Evolutionary conservation across 1,139 yeast species (phyloP).

Genomic region (Saccharomyces hybrid): DNA sequence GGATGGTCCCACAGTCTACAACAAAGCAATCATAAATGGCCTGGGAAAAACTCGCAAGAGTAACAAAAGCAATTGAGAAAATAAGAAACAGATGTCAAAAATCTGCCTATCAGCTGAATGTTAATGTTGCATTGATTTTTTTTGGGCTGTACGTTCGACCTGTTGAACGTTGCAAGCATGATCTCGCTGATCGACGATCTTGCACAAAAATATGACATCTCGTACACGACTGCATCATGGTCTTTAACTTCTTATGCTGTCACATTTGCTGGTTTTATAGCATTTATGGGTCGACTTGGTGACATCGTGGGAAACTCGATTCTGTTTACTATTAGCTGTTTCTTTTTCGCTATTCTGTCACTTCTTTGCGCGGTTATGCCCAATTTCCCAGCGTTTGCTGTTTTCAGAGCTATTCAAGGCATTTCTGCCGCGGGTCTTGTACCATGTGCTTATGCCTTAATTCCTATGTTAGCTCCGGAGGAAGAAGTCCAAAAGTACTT

Average conservation of each 20-base stretch:
- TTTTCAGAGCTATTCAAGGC: conserved; percentile 37
- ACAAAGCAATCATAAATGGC: neutral
- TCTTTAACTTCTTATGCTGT: conserved; percentile 31
- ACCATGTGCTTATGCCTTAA: conserved; percentile 32
- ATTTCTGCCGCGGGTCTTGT: conserved; percentile 33
- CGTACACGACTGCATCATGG: conserved; percentile 21
- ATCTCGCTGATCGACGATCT: conserved; percentile 9
- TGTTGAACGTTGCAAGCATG: conserved; percentile 11
- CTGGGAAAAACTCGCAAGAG: neutral
- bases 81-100: conserved; percentile 5
- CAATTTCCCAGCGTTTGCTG: conserved; percentile 30
- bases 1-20: neutral
- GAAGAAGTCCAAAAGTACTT: conserved; percentile 25
- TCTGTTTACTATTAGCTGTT: conserved; percentile 14
- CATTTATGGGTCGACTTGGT: conserved; percentile 29
- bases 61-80: neutral
- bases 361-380: conserved; percentile 28
- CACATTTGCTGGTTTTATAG: conserved; percentile 31
- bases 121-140: conserved; percentile 8
- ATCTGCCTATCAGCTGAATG: conserved; percentile 5
- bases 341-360: conserved; percentile 19
- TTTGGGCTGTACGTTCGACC: conserved; percentile 11
- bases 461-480: conserved; percentile 30
- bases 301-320: conserved; percentile 31
- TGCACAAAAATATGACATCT: conserved; percentile 6